phyloP scores from a whole-genome alignment of 1,139 yeast species.

The Geotrichum histeridarum region DNA sequence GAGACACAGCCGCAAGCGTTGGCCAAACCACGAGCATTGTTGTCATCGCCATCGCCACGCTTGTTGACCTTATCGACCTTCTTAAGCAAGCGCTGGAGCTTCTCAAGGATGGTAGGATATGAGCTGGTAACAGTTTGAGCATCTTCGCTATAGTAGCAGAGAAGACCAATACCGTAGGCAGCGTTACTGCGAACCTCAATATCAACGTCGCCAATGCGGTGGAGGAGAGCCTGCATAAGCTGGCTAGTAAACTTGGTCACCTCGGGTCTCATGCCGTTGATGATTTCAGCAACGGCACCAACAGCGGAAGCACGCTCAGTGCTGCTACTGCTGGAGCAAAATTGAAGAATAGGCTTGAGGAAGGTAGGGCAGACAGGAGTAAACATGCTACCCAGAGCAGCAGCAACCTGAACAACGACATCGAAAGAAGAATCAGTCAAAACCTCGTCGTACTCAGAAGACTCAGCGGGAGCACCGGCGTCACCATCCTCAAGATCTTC shows the following conservation, averaged over 20 bases:
- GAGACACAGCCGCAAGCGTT: conserved; percentile 98
- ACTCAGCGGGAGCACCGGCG: conserved; percentile 50
- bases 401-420: conserved; percentile 70
- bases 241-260: conserved; percentile 65
- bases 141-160: conserved; percentile 53
- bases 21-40: conserved; percentile 78
- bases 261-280: conserved; percentile 61
- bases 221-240: conserved; percentile 62
- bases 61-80: conserved; percentile 67
- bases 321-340: conserved; percentile 61
- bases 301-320: conserved; percentile 76
- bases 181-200: conserved; percentile 92
- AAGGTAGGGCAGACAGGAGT: conserved; percentile 65
- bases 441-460: conserved; percentile 83
- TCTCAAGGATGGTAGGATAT: conserved; percentile 66
- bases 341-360: conserved; percentile 59
- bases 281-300: conserved; percentile 88
- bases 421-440: conserved; percentile 83
- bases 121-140: conserved; percentile 53
- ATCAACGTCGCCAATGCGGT: conserved; percentile 71
- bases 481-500: conserved; percentile 51
- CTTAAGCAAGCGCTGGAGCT: conserved; percentile 71
- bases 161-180: conserved; percentile 89
- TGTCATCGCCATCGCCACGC: conserved; percentile 48
- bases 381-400: conserved; percentile 72